These are phyloP conservation scores for Candida sp. DNA, from an alignment of 1,139 yeast species.

Conservation along the genomic window DNA sequence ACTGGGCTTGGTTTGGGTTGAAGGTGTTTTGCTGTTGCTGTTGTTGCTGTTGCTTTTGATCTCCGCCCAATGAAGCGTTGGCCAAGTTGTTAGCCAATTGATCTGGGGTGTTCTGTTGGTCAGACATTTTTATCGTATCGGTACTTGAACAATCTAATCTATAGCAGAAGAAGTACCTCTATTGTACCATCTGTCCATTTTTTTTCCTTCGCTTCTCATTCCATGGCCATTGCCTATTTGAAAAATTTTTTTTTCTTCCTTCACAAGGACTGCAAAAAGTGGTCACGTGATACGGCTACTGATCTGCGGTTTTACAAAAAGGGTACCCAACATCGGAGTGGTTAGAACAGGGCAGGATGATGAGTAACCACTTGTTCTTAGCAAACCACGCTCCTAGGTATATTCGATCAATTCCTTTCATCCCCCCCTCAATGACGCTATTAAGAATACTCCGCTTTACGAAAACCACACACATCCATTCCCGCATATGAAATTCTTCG, in stretches of 20 bases:
- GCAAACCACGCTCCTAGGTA: no score
- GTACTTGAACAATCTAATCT: background rate
- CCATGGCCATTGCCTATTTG: background rate
- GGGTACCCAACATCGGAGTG: background rate
- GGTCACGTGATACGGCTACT: background rate
- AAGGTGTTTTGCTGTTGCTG: slow-evolving; percentile 16
- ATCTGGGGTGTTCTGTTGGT: slow-evolving; percentile 50
- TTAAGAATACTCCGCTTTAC: no score
- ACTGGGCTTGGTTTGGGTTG: slow-evolving; percentile 12
- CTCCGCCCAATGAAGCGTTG: slow-evolving; percentile 43
- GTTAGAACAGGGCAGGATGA: background rate
- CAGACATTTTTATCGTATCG: slow-evolving; percentile 40
- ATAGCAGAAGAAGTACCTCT: background rate
- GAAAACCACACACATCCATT: no score
- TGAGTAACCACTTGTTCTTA: no score
- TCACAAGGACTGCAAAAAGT: background rate
- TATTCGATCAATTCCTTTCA: no score
- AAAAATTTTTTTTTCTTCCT: slow-evolving; percentile 1
- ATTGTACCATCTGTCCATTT: background rate
- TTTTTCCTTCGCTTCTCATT: slow-evolving; percentile 1
- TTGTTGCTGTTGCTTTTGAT: slow-evolving; percentile 19
- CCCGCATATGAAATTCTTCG: no score
- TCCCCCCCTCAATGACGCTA: no score
- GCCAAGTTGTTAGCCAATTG: slow-evolving; percentile 60
- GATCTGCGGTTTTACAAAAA: background rate